A percentile compares a stretch with the other conserved stretches of the same genome.
These are phyloP conservation scores for Alternaria triticina DNA, from an alignment of 2,329 filamentous ascomycete genomes.

Conservation along the genomic window DNA sequence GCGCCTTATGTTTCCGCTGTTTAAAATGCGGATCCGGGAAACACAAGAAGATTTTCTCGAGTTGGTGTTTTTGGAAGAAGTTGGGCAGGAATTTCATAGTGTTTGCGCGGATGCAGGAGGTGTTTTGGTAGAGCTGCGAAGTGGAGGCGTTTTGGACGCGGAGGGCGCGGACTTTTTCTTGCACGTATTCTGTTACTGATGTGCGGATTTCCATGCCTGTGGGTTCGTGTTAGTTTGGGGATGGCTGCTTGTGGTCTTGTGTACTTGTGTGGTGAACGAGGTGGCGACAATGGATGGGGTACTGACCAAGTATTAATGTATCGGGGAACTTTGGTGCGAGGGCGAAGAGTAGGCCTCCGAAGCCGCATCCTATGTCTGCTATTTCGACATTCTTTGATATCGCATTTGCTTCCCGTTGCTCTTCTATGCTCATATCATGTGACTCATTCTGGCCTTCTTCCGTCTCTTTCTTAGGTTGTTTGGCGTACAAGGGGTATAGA, in stretches of 20 bases:
- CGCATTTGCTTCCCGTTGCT: constrained; percentile 20
- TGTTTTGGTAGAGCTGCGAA: constrained; percentile 74
- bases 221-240: background rate
- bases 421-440: constrained; percentile 24
- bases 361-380: constrained; percentile 96
- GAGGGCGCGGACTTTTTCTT: constrained; percentile 83
- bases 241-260: background rate
- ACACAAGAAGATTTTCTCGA: constrained; percentile 94
- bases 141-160: constrained; percentile 66
- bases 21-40: constrained; percentile 99
- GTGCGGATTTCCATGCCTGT: constrained; percentile 89
- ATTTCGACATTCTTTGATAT: constrained; percentile 80
- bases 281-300: background rate
- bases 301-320: constrained; percentile 78
- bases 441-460: constrained; percentile 20
- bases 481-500: constrained; percentile 76
- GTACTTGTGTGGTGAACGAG: background rate
- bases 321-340: constrained; percentile 82
- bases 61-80: constrained; percentile 82
- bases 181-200: constrained; percentile 88
- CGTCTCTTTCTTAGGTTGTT: constrained; percentile 22
- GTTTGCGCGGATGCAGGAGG: constrained; percentile 87
- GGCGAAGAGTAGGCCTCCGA: constrained; percentile 87
- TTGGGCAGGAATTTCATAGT: constrained; percentile 99
- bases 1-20: constrained; percentile 92